phyloP scores from a whole-genome alignment of 306 rosid genomes.

The Comarum palustre region DNA sequence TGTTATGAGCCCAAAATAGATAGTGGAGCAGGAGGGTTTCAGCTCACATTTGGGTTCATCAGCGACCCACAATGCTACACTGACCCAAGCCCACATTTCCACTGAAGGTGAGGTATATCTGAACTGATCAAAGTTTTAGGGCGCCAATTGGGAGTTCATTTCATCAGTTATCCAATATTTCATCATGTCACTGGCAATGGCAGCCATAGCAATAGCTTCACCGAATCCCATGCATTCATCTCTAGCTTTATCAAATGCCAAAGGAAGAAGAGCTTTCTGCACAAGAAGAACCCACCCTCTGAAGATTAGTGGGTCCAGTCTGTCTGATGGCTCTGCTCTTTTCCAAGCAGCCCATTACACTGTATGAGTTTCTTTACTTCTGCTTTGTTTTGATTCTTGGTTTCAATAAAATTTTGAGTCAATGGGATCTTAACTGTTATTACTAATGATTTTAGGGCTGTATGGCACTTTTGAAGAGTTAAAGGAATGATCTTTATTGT shows the following conservation, averaged over 20 bases:
- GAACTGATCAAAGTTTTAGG: background rate
- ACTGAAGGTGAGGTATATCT: conserved; percentile 4
- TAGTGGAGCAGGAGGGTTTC: too few relatives aligned
- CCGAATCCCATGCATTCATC: conserved; percentile 30
- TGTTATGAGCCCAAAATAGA: too few relatives aligned
- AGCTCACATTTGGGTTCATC: background rate
- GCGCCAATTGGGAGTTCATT: conserved; percentile 11
- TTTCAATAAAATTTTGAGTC: too few relatives aligned
- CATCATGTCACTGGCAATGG: conserved; percentile 18
- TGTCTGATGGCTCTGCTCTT: conserved; percentile 62
- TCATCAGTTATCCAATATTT: conserved; percentile 2
- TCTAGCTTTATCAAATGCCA: conserved; percentile 10
- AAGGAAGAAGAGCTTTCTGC: conserved; percentile 9
- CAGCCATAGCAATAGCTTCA: conserved; percentile 16
- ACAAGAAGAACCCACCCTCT: conserved; percentile 22
- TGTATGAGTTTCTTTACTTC: conserved; percentile 23
- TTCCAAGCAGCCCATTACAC: conserved; percentile 78
- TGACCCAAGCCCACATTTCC: background rate
- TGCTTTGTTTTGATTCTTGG: too few relatives aligned
- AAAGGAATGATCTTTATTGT: background rate
- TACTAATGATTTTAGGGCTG: background rate
- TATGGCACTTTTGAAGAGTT: background rate
- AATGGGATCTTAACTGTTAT: background rate
- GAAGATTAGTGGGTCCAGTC: conserved; percentile 51
- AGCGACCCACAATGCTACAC: background rate